Conservation (phyloP, 1,139 yeast genomes). For the Suhomyces maxii region DNA sequence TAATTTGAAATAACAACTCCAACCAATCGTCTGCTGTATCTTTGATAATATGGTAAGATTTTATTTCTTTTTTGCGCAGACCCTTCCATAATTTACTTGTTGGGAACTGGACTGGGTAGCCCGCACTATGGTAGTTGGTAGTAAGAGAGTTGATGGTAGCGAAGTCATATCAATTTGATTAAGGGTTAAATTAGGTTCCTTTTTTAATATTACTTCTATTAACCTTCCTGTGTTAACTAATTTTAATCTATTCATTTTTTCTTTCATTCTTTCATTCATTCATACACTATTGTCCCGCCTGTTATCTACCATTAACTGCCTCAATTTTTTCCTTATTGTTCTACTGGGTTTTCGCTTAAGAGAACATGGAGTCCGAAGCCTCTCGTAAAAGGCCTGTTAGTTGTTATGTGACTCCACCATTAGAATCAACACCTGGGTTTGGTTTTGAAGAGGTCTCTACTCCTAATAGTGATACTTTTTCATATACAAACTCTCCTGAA, state of each 20-base stretch:
- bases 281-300: no score
- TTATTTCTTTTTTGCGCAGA: not conserved
- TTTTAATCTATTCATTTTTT: not conserved
- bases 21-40: not conserved
- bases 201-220: no score
- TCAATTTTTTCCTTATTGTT: not conserved
- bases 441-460: conserved; percentile 8
- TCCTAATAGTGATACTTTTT: conserved; percentile 10
- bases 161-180: not conserved
- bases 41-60: not conserved
- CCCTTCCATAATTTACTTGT: no score
- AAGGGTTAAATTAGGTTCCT: not conserved
- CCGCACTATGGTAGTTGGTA: not conserved
- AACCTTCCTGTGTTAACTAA: not conserved
- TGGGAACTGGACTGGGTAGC: not conserved
- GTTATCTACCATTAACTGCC: not conserved
- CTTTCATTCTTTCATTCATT: no score
- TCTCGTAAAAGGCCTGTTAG: conserved; percentile 17
- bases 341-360: no score
- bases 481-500: conserved; percentile 6
- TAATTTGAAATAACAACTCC: not conserved
- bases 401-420: conserved; percentile 23
- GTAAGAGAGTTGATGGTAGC: not conserved
- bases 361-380: conserved; percentile 2
- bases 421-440: conserved; percentile 9